Evolutionary conservation across 2,329 filamentous ascomycete species (phyloP), one percentile per base, ranked within the genome.

Genomic region (Dactylellina cionopaga): DNA sequence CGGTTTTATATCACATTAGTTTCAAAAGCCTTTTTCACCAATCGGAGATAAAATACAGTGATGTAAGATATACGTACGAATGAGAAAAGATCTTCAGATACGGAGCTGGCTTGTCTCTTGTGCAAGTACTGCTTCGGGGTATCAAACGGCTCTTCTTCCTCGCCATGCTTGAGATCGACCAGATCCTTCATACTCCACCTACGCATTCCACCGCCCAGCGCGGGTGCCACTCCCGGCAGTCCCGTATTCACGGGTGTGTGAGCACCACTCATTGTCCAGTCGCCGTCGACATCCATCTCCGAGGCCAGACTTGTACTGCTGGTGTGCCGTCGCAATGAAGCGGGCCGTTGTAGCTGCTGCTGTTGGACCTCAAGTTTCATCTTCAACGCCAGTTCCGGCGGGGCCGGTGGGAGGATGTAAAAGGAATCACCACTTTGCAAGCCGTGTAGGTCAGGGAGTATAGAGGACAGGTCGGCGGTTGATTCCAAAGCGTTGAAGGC

Each of bases 401-500:
- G 52, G 15, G 60, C 47, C 1, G 69, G 69, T 3, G 69, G 69
- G 6, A 73, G 44, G 6, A 73, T 60, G 39, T 73, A 73, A 10
- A 62, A 39, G 9, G 58, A 63, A 24, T 52, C 25, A 10, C 65
- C 65, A 33, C 52, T 58, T 9, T 63, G 49, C 7, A 65, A 41
- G 2, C 69, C 69, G 29, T 73, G 69, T 3, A 65, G 31, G 17
- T 73, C 56, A 11, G 69, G 69, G 7, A 73, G 47, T 13, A 73
- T 73, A 2, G 52, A 60, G 15, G 69, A 66, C 10, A 73, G 60
- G 25, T 73, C 69, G 4, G 52, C 52, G 5, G 69, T 63, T 2
- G 69, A 73, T 37, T 65, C 59, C 35, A 73, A 22, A 1, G 69
- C 47, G 39, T 73, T 73, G 29, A 73, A 73, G 3, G 54, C 54